phyloP scores from a whole-genome alignment of 768 basidiomycete species.

The Phallus indusiatus region DNA sequence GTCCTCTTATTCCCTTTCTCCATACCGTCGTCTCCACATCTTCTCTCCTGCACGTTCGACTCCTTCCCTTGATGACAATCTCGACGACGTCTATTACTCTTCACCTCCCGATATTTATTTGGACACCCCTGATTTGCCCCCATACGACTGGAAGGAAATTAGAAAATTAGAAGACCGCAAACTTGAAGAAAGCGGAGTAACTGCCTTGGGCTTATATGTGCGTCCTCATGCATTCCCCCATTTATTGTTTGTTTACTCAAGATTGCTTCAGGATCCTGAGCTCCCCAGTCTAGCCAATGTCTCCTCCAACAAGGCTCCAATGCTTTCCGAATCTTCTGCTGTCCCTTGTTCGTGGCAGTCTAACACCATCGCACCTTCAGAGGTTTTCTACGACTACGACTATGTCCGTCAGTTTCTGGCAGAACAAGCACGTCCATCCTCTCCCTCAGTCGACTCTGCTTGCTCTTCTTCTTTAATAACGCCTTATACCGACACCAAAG shows the following conservation, averaged over 20 bases:
- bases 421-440: constrained; percentile 1
- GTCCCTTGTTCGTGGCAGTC: not conserved
- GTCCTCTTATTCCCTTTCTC: not conserved
- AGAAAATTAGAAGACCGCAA: not conserved
- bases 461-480: not conserved
- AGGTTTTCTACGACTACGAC: constrained; percentile 5
- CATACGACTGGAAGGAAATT: not conserved
- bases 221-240: not conserved
- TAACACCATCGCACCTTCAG: not conserved
- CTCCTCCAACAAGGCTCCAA: not conserved
- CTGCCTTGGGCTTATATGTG: not conserved
- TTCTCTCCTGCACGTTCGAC: constrained; percentile 4
- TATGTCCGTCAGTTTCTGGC: not conserved
- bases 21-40: not conserved
- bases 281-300: not conserved
- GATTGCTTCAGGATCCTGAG: not conserved
- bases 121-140: not conserved
- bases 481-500: not conserved
- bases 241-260: not conserved
- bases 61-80: not conserved
- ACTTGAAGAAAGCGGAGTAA: not conserved
- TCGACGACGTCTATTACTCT: not conserved
- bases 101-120: constrained; percentile 1
- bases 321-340: not conserved
- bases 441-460: not conserved